Evolutionary conservation across 495 filamentous ascomycete genomes (phyloP).

Genomic region (Podospora tetraspora): DNA sequence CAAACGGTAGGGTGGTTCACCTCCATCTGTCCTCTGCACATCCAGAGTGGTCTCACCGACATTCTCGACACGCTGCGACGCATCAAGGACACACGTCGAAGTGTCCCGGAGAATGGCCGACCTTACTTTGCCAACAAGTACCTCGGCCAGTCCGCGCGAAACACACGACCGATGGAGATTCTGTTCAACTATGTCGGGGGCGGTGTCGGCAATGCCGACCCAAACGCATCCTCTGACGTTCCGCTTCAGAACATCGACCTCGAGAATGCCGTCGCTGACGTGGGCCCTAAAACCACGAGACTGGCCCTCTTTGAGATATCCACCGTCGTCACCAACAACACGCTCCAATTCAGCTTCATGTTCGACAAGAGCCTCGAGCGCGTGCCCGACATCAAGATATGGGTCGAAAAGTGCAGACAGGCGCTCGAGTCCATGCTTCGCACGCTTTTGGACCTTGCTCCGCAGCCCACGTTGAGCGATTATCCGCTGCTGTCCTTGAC

Average conservation of each 20-base stretch:
- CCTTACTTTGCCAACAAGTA: slow-evolving; percentile 32
- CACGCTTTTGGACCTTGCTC: slow-evolving; percentile 2
- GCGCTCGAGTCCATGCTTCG: slow-evolving; percentile 14
- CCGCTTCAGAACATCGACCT: slow-evolving; percentile 13
- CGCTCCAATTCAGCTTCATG: slow-evolving; percentile 34
- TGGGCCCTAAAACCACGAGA: slow-evolving; percentile 36
- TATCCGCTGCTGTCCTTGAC: slow-evolving; percentile 20
- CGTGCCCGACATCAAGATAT: slow-evolving; percentile 11
- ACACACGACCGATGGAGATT: slow-evolving; percentile 46
- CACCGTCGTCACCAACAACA: slow-evolving; percentile 14
- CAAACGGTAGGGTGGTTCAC: slow-evolving; percentile 62
- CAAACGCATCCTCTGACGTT: slow-evolving; percentile 24
- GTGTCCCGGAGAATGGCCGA: slow-evolving; percentile 22
- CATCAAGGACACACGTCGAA: slow-evolving; percentile 24
- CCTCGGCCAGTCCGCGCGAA: slow-evolving; percentile 30
- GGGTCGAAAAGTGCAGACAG: slow-evolving; percentile 15
- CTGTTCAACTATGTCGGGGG: slow-evolving; percentile 50
- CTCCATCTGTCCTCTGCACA: slow-evolving; percentile 45
- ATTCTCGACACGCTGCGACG: slow-evolving; percentile 17
- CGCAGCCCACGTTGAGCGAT: slow-evolving; percentile 22
- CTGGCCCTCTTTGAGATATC: slow-evolving; percentile 54
- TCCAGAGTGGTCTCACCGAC: slow-evolving; percentile 15
- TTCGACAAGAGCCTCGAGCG: slow-evolving; percentile 30
- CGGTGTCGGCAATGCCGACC: slow-evolving; percentile 51
- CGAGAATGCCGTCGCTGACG: slow-evolving; percentile 39